Base-by-base conservation (phyloP, 129 eudicot genomes). In the Chrysanthemum makinoi region DNA sequence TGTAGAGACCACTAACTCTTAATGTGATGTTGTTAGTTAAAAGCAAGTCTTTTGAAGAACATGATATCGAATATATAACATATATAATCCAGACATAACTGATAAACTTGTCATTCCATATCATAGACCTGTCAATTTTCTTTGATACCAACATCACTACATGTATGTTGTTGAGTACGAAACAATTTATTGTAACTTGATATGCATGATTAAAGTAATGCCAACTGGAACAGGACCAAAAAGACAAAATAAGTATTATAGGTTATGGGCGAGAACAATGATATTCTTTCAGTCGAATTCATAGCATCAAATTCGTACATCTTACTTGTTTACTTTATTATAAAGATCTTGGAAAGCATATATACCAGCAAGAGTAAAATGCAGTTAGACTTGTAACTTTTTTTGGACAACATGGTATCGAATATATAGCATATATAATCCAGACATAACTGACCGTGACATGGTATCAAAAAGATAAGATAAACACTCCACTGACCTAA, bases 401-500 rank as follows among this genome's bases (percentile, higher is more conserved):
- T 20, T 20, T 20, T 20, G 20, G 20, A 20, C 20, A 20, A 20
- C 20, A 20, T 20, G 20, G 20, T 20, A 20, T 20, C 20, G 20
- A 20, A 20, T 20, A 20, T 20, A 20, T 20, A 20, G 20, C 20
- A 20, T 20, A 20, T 20, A 20, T 20, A 20, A 20, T 20, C 20
- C 20, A 20, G 20, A 20, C 20, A 20, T 20, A 20, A 20, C 20
- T 20, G 20, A 20, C 20, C 20, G 20, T 20, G 20, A 20, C 20
- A 20, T 20, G 20, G 20, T 20, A 20, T 20, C 20, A 20, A 20
- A 20, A 20, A 20, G 20, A 20, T 20, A 20, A 20, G 20, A 20
- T 20, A 1, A 88, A 10, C 98, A 96, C 78, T 89, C 95, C 60
- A 94, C 96, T 18, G 95, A 87, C 70, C 97, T 89, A 46, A 94